phyloP scores from a whole-genome alignment of 805 yeast genomes.

The Kuraishia hungarica region DNA sequence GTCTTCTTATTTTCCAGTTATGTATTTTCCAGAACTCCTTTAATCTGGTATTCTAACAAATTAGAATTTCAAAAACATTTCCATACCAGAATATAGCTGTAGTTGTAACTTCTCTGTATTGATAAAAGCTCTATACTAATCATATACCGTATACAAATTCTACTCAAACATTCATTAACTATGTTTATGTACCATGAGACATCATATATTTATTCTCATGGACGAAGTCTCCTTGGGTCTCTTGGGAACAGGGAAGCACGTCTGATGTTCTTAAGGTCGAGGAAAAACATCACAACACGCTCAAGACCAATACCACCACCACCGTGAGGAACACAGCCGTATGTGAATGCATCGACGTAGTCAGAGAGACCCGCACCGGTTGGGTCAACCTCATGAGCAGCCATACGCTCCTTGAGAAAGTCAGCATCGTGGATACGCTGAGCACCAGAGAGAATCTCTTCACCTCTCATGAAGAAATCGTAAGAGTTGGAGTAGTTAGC shows the following conservation, averaged over 20 bases:
- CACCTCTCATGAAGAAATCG: constrained; percentile 99
- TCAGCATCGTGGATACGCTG: constrained; percentile 97
- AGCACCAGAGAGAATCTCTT: constrained; percentile 98
- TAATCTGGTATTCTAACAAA: too few relatives aligned
- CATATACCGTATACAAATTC: background rate
- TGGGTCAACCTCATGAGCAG: constrained; percentile 75
- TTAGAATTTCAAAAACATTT: too few relatives aligned
- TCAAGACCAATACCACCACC: constrained; percentile 99
- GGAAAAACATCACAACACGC: constrained; percentile 97
- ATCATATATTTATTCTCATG: constrained; percentile 31
- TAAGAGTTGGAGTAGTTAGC: constrained; percentile 93
- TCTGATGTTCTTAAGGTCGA: constrained; percentile 94
- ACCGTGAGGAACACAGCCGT: constrained; percentile 98
- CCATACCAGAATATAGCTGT: too few relatives aligned
- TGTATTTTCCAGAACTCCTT: too few relatives aligned
- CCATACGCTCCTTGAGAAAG: constrained; percentile 74
- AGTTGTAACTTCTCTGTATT: background rate
- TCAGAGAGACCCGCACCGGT: constrained; percentile 76
- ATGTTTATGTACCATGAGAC: background rate
- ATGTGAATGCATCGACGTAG: constrained; percentile 85
- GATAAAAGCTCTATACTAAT: background rate
- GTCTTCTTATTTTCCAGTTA: too few relatives aligned
- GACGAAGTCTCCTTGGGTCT: constrained; percentile 91
- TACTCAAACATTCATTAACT: background rate
- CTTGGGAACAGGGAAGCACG: constrained; percentile 99